A percentile compares a stretch with the other conserved stretches of the same genome.
Evolutionary conservation across 345 rosid species (phyloP).

Genomic region (Pugionium dolabratum): DNA sequence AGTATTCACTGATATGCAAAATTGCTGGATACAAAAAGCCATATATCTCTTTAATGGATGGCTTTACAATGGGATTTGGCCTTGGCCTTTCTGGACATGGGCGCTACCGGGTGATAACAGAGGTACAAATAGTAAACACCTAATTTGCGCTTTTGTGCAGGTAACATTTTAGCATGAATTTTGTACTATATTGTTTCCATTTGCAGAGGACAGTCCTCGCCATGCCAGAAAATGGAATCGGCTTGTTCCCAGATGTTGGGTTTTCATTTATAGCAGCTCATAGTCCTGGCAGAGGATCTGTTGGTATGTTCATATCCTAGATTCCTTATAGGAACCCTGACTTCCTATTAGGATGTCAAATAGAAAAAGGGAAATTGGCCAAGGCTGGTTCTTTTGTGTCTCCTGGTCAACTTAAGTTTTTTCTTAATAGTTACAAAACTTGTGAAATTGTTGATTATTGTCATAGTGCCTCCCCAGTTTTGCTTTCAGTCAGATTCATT

Average conservation of each 20-base stretch:
- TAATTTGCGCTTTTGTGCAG: neutral
- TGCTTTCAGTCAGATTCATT: constrained; percentile 1
- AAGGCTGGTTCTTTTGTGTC: neutral
- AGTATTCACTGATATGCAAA: constrained; percentile 86
- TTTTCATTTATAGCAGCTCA: constrained; percentile 89
- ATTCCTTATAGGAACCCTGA: constrained; percentile 1
- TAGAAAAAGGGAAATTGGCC: constrained; percentile 3
- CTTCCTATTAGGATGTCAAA: neutral
- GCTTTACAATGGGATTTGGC: constrained; percentile 95
- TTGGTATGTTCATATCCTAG: constrained; percentile 53
- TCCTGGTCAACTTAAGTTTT: neutral
- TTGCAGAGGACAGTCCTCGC: constrained; percentile 71
- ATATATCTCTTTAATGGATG: constrained; percentile 88
- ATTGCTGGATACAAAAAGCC: constrained; percentile 85
- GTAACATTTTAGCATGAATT: constrained; percentile 11
- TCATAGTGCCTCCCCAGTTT: neutral
- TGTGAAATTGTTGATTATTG: neutral
- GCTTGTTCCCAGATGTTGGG: constrained; percentile 97
- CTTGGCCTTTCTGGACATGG: constrained; percentile 95
- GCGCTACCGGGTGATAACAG: constrained; percentile 79
- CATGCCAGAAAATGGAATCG: constrained; percentile 97
- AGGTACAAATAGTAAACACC: constrained; percentile 48
- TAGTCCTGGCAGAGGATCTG: constrained; percentile 89
- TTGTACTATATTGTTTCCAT: neutral
- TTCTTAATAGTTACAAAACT: constrained; percentile 10